Percentiles rank a stretch among this genome's conserved stretches.
Conservation (phyloP, 192 early-diverging fungal genomes). For the Coemansia sp. region DNA sequence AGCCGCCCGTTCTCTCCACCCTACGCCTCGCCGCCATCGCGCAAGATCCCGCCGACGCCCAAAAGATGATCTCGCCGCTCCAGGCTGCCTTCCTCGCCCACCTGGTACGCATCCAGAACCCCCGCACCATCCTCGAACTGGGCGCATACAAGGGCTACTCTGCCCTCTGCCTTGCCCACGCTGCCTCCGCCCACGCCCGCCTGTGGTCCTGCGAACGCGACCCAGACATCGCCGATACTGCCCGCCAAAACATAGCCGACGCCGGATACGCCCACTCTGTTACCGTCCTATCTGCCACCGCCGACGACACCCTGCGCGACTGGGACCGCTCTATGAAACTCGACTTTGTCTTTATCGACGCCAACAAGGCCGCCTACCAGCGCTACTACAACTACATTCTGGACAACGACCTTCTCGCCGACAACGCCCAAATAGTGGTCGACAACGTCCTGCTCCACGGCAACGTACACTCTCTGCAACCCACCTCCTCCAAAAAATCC, state of each 20-base stretch:
- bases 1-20: slow-evolving; percentile 10
- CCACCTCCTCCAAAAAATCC: neutral
- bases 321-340: slow-evolving; percentile 46
- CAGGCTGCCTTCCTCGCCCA: slow-evolving; percentile 39
- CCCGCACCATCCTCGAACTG: slow-evolving; percentile 58
- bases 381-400: slow-evolving; percentile 61
- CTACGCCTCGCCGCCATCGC: slow-evolving; percentile 14
- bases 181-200: neutral
- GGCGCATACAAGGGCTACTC: slow-evolving; percentile 67
- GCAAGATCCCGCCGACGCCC: slow-evolving; percentile 11
- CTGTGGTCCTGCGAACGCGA: slow-evolving; percentile 44
- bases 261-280: slow-evolving; percentile 17
- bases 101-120: slow-evolving; percentile 16
- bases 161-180: slow-evolving; percentile 63
- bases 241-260: slow-evolving; percentile 11
- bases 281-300: slow-evolving; percentile 10
- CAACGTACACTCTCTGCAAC: slow-evolving; percentile 5
- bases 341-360: slow-evolving; percentile 65
- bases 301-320: slow-evolving; percentile 12
- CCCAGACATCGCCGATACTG: slow-evolving; percentile 30
- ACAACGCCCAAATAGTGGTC: slow-evolving; percentile 57
- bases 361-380: slow-evolving; percentile 64
- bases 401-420: slow-evolving; percentile 52
- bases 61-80: slow-evolving; percentile 44
- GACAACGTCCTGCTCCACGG: slow-evolving; percentile 60